Conservation (phyloP, 2,329 filamentous ascomycete species). For the Aspergillus sp. region DNA sequence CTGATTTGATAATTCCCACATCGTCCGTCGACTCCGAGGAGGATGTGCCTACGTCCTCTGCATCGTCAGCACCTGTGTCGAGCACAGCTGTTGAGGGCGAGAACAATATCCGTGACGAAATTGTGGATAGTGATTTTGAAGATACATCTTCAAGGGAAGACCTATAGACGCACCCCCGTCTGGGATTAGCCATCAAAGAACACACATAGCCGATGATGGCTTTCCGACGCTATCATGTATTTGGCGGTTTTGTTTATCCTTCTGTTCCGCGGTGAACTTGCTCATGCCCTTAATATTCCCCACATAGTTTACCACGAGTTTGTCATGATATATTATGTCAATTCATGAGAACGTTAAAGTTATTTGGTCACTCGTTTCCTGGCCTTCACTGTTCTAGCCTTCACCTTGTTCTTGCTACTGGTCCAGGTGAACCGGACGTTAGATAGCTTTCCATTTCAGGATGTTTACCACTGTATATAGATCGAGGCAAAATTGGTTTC, state of each 20-base stretch:
- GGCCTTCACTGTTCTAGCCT: neutral
- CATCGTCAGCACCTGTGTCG: neutral
- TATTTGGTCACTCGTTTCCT: neutral
- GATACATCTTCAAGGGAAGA: neutral
- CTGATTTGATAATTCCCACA: slow-evolving; percentile 27
- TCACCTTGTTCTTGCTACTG: too few species aligned
- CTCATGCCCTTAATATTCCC: slow-evolving; percentile 29
- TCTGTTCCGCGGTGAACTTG: slow-evolving; percentile 11
- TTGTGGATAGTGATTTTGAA: neutral
- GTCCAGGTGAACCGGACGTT: too few species aligned
- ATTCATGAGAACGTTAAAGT: slow-evolving; percentile 12
- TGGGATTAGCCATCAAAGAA: neutral
- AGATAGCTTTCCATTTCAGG: too few species aligned
- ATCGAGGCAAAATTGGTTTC: neutral
- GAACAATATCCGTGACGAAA: neutral
- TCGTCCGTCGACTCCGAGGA: neutral
- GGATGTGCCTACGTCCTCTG: neutral
- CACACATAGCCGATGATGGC: neutral
- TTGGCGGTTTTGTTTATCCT: slow-evolving; percentile 6
- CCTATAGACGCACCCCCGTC: neutral
- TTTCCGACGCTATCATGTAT: neutral
- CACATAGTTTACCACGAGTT: slow-evolving; percentile 32
- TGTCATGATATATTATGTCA: slow-evolving; percentile 23
- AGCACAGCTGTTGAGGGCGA: neutral
- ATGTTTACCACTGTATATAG: neutral